Base-by-base conservation (phyloP, 495 filamentous ascomycete species). In the Zalerion maritima region DNA sequence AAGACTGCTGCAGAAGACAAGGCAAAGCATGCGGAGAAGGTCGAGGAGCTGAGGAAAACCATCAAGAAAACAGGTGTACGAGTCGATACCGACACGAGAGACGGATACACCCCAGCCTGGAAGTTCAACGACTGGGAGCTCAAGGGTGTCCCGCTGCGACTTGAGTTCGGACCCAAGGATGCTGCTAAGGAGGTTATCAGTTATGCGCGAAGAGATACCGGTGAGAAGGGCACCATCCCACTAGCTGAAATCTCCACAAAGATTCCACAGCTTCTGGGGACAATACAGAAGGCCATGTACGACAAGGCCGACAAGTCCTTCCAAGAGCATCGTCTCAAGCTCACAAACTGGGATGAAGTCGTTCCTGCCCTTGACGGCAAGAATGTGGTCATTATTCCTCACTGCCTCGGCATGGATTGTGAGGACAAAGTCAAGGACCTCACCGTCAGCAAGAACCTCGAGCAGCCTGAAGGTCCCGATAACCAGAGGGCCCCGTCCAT, bases 71-170 rank as follows among this genome's bases (percentile, higher is more conserved):
- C 67, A 18, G 72, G 72, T 32, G 55, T 87, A 26, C 78, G 83
- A 23, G 65, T 58, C 20, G 71, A 82, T 23, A 70, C 71, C 34
- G 89, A 97, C 51, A 58, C 64, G 37, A 73, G 89, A 23, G 83
- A 93, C 5, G 75, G 72, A 34, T 85, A 93, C 62, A 86, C 81
- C 34, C 84, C 89, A 9, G 87, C 81, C 37, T 94, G 75, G 71
- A 96, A 97, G 55, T 94, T 96, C 67, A 89, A 89, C 62, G 81
- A 96, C 57, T 92, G 80, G 79, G 91, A 97, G 55, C 62, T 93
- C 35, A 85, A 83, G 54, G 89, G 89, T 50, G 75, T 94, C 9
- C 89, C 91, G 10, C 60, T 97, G 18, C 83, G 91, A 21, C 64
- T 97, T 27, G 89, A 96, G 52, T 89, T 91, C 48, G 91, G 91